phyloP scores from a whole-genome alignment of 75 land plant species.

The Selaginella tamariscina region DNA sequence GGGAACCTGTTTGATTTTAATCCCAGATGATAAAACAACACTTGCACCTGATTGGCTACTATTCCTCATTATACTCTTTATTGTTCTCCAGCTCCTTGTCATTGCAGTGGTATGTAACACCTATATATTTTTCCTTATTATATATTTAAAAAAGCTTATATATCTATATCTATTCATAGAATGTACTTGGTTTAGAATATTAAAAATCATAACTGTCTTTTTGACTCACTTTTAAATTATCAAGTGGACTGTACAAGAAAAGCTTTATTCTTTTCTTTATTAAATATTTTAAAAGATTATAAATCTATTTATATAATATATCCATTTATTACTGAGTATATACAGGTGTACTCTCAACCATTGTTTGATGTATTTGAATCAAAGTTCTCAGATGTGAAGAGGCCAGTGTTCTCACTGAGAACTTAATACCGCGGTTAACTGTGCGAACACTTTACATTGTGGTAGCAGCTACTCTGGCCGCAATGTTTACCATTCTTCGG shows the following conservation, averaged over 20 bases:
- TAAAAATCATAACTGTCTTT: no score
- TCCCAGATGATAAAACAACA: conserved; percentile 45
- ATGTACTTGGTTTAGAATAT: neutral
- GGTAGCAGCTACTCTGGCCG: conserved; percentile 55
- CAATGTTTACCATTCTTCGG: conserved; percentile 95
- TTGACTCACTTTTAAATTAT: no score
- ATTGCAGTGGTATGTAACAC: conserved; percentile 61
- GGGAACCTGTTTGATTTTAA: conserved; percentile 54
- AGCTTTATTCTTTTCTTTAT: no score
- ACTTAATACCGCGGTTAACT: conserved; percentile 56
- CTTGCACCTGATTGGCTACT: conserved; percentile 62
- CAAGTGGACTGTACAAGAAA: no score
- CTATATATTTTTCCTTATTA: neutral
- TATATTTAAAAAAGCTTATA: neutral
- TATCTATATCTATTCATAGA: neutral
- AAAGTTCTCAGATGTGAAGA: conserved; percentile 46
- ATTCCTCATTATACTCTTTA: conserved; percentile 40
- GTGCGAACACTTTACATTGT: conserved; percentile 46
- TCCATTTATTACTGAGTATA: neutral
- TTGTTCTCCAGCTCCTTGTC: conserved; percentile 64
- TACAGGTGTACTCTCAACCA: conserved; percentile 87
- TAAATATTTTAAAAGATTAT: no score
- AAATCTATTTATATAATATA: no score
- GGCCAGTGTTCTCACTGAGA: conserved; percentile 50
- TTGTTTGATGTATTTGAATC: conserved; percentile 80